Conservation (phyloP, 2,329 filamentous ascomycete genomes). For the Sporothrix brunneoviolacea region DNA sequence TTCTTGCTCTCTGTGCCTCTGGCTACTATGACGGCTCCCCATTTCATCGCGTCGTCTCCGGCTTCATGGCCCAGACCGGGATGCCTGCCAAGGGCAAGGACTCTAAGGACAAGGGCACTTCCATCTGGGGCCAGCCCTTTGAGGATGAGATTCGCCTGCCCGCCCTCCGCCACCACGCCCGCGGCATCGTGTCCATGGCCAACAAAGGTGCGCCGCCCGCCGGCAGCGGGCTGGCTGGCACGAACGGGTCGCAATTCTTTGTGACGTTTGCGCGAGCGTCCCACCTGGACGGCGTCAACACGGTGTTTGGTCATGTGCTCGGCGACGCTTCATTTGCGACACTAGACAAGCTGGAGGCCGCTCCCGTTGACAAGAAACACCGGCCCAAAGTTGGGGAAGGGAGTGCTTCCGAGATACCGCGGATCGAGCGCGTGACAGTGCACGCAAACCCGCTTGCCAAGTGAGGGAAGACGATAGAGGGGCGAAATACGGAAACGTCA, state of each 20-base stretch:
- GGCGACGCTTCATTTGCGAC: slow-evolving; percentile 59
- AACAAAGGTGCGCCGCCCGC: slow-evolving; percentile 51
- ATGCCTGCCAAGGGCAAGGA: slow-evolving; percentile 45
- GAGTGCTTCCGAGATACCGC: not conserved
- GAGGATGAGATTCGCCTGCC: slow-evolving; percentile 71
- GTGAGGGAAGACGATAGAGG: not conserved
- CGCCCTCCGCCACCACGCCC: slow-evolving; percentile 58
- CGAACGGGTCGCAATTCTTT: slow-evolving; percentile 78
- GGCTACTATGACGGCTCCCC: slow-evolving; percentile 68
- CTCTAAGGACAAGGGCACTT: slow-evolving; percentile 46
- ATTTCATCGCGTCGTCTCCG: slow-evolving; percentile 73
- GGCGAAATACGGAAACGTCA: not conserved
- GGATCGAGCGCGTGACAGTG: slow-evolving; percentile 12
- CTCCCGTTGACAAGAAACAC: slow-evolving; percentile 72
- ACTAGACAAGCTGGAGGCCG: slow-evolving; percentile 62
- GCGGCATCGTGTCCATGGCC: slow-evolving; percentile 70
- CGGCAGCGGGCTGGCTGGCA: slow-evolving; percentile 39
- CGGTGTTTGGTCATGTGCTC: slow-evolving; percentile 70
- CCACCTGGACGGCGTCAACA: slow-evolving; percentile 78
- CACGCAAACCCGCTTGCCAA: slow-evolving; percentile 14
- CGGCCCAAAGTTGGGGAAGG: slow-evolving; percentile 47
- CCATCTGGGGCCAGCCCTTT: slow-evolving; percentile 68
- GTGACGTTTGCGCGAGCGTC: slow-evolving; percentile 69
- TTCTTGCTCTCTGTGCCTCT: slow-evolving; percentile 77
- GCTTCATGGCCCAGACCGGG: slow-evolving; percentile 76